Base-by-base conservation (phyloP, 345 rosid species). In the Euphorbia tirucalli region DNA sequence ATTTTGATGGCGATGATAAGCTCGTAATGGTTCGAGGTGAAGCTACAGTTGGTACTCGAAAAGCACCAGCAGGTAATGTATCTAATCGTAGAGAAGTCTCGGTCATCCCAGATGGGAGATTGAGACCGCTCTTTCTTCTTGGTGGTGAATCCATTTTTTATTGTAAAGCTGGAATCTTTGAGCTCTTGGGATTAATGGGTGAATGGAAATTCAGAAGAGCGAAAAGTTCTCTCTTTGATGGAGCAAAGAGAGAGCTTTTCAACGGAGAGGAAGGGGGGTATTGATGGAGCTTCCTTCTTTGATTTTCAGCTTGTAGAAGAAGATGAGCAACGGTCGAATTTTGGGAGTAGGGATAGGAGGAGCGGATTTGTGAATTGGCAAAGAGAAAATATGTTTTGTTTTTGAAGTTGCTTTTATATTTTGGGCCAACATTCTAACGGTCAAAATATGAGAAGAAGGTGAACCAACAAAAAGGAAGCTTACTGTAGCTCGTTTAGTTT, bases 91-190 rank as follows among this genome's bases (percentile, higher is more conserved):
- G 75, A 10, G 92, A 86, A 21, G 96, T 81, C 71, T 82, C 87
- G 57, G 77, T 87, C 99, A 92, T 95, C 73, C 94, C 93, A 15
- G 97, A 81, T 14, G 98, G 99, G 68, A 95, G 96, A 66, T 90
- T 92, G 44, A 92, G 63, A 7, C 99, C 94, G 62, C 91, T 83
- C 65, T 86, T 92, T 52, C 87, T 82, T 49, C 78, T 79, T 41
- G 85, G 87, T 24, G 88, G 78, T 2, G 96, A 75, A 31, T 86
- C 96, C 98, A 93, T 93, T 41, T 73, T 74, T 63, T 37, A 37
- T 72, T 37, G 13, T 30, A 15, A 28, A 59, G 61, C 11, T 56
- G 2, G n/a, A 57, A 25, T 57, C 31, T 57, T n/a, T n/a, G n/a
- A n/a, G n/a, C n/a, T n/a, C n/a, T 10, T 57, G 74, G 58, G 16